Conservation (phyloP, 805 yeast species). For the Zygotorulaspora chibaensis region DNA sequence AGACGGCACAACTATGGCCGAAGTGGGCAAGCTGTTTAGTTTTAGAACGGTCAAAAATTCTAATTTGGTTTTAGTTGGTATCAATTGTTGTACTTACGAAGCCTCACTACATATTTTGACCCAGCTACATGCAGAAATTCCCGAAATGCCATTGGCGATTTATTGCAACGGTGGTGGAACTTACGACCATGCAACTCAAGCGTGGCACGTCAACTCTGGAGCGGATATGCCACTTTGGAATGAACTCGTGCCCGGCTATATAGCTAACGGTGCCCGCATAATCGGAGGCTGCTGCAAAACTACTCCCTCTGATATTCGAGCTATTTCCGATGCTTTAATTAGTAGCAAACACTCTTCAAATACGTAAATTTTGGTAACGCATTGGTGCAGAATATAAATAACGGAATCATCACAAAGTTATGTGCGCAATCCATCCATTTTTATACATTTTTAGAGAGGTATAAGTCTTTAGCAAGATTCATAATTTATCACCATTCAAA, state of each 20-base stretch:
- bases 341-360: no score
- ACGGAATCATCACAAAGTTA: no score
- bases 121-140: conserved; percentile 17
- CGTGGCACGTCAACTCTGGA: conserved; percentile 43
- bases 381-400: no score
- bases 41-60: conserved; percentile 19
- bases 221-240: conserved; percentile 36
- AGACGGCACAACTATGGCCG: conserved; percentile 45
- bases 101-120: conserved; percentile 40
- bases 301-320: no score
- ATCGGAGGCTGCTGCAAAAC: conserved; percentile 84
- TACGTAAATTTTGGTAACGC: no score
- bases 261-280: conserved; percentile 41
- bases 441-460: no score
- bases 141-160: conserved; percentile 42
- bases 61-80: conserved; percentile 52
- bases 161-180: conserved; percentile 78
- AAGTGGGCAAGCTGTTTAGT: conserved; percentile 27
- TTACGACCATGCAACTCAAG: conserved; percentile 47
- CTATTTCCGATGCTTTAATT: no score
- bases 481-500: no score
- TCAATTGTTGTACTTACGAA: conserved; percentile 58
- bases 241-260: conserved; percentile 39
- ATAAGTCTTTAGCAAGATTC: no score
- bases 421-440: no score